Base-by-base conservation (phyloP, 2,329 filamentous ascomycete genomes). In the Stylonectria norvegica region DNA sequence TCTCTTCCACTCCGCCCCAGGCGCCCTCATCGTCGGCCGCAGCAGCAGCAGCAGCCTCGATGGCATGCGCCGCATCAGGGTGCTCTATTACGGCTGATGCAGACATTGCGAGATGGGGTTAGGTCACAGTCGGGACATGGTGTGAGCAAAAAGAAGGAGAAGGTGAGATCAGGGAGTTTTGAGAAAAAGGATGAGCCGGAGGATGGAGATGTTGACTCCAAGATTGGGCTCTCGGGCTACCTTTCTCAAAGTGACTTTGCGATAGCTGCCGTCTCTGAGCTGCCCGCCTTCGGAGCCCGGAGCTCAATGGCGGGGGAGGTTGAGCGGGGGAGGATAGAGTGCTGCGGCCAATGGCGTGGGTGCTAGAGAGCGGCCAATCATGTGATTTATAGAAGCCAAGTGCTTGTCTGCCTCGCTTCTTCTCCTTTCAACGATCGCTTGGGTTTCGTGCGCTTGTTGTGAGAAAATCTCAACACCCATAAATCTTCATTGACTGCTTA, bases 1-100 rank as follows among this genome's bases (percentile, higher is more conserved):
- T 76, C 42, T 84, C 78, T 49, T 82, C 81, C 37, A 83, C 72
- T 3, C 79, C 81, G 22, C 67, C 67, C 81, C 82, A 86, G 40
- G 66, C 60, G 38, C 61, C 59, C 30, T 70, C 62, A 14, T 69
- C 65, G 4, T 49, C 43, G 32, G 47, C 36, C 22, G 27, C 27
- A 30, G 47, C 36, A 18, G 45, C 52, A 22, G 38, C 38, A 20
- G 42, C 48, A 14, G 32, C 20, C 17, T 17, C 20, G 20, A 28
- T 11, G 9, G 15, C 45, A 54, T 57, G 22, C 8, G n/a, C n/a
- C n/a, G n/a, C 49, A 15, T 52, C 45, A 7, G 44, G 40, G 28
- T 25, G 42, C 22, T 45, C 45, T 50, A 57, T 58, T 10, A 33
- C 25, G 29, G 36, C 14, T 22, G 37, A 27, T 28, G 46, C 40